phyloP scores from a whole-genome alignment of 768 basidiomycete species.

The Tricholoma terreum region DNA sequence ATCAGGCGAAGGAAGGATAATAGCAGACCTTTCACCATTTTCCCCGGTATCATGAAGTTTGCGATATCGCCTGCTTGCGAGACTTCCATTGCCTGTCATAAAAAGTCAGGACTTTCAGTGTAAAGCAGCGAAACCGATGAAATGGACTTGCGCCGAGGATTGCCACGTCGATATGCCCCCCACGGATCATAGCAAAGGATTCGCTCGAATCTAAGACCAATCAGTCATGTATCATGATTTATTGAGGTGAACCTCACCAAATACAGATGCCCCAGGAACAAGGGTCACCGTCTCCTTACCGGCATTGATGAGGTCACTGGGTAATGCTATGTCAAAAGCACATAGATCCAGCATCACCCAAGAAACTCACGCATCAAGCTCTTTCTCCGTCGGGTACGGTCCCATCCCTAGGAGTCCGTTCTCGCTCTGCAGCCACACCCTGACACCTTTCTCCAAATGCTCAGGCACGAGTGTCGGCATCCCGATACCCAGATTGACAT shows the following conservation, averaged over 20 bases:
- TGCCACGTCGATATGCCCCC: constrained; percentile 91
- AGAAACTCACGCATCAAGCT: constrained; percentile 71
- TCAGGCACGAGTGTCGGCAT: constrained; percentile 90
- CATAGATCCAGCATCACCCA: neutral
- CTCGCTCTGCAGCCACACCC: constrained; percentile 90
- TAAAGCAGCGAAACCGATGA: neutral
- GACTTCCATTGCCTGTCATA: constrained; percentile 84
- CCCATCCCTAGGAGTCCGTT: constrained; percentile 90
- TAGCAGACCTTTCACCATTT: constrained; percentile 71
- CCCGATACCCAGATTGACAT: constrained; percentile 87
- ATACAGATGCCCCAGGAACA: constrained; percentile 86
- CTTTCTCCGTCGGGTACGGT: constrained; percentile 79
- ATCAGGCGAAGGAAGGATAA: neutral
- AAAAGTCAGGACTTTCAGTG: constrained; percentile 1
- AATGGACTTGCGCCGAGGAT: constrained; percentile 78
- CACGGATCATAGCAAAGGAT: constrained; percentile 97
- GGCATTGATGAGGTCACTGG: constrained; percentile 88
- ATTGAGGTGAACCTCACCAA: constrained; percentile 54
- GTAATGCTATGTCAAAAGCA: neutral
- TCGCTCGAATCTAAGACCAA: constrained; percentile 71
- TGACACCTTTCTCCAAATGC: constrained; percentile 65
- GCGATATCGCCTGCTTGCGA: constrained; percentile 91
- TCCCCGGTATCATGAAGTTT: constrained; percentile 98
- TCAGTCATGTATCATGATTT: neutral
- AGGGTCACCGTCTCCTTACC: constrained; percentile 95